These are phyloP conservation scores for Jacaranda mimosifolia DNA, from an alignment of 257 asterid species.

Conservation along the genomic window DNA sequence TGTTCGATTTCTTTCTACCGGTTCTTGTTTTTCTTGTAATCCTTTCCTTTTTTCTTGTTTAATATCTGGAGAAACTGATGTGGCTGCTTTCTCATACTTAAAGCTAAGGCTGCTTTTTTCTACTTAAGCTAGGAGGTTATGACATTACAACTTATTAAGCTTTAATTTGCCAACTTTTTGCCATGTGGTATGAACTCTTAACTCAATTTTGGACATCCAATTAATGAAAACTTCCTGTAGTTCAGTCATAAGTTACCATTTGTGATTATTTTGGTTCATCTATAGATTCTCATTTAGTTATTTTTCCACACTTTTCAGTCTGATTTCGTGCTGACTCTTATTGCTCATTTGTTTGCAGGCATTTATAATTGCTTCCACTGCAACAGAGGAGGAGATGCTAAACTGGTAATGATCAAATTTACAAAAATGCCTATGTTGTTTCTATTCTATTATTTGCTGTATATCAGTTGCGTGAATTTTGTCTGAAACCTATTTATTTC, in stretches of 20 bases:
- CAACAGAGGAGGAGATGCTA: conserved; percentile 95
- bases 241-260: neutral
- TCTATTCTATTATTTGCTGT: conserved; percentile 10
- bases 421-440: neutral
- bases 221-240: neutral
- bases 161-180: neutral
- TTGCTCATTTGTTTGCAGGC: conserved; percentile 64
- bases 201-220: conserved; percentile 6
- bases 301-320: conserved; percentile 12
- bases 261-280: neutral
- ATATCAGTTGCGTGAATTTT: neutral
- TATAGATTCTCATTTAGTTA: neutral
- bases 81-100: neutral
- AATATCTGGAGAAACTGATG: neutral
- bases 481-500: neutral
- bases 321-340: conserved; percentile 30
- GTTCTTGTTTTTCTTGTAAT: neutral
- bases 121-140: neutral
- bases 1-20: no score
- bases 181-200: neutral
- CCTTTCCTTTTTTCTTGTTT: neutral
- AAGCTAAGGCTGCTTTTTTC: neutral
- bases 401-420: conserved; percentile 65
- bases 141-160: neutral
- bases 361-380: conserved; percentile 96